Percentiles rank a stretch among this genome's conserved stretches.
Evolutionary conservation across 495 filamentous ascomycete genomes (phyloP).

Genomic region (Xylaria venustula): DNA sequence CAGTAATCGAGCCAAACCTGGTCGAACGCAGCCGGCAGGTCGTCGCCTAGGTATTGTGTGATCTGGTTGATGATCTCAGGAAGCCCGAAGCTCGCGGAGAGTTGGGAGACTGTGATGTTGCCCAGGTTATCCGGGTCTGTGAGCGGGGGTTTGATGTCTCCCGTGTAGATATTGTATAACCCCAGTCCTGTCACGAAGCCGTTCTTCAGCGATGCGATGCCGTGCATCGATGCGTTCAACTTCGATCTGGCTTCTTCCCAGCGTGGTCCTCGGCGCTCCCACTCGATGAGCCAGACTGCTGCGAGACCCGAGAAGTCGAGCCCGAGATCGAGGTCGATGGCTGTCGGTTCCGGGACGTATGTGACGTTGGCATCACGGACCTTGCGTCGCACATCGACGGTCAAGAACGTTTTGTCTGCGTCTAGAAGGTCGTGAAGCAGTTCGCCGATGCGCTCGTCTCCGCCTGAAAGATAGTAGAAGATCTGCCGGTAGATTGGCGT

Average conservation of each 20-base stretch:
- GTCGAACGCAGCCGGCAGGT: constrained; percentile 31
- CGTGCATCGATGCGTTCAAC: constrained; percentile 36
- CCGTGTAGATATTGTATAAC: constrained; percentile 41
- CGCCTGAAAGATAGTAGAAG: constrained; percentile 48
- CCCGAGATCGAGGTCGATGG: constrained; percentile 46
- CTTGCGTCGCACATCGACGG: constrained; percentile 47
- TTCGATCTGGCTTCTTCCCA: constrained; percentile 42
- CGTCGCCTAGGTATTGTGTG: constrained; percentile 32
- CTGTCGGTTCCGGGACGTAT: constrained; percentile 37
- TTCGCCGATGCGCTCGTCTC: constrained; percentile 46
- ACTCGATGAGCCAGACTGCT: constrained; percentile 46
- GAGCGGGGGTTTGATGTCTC: constrained; percentile 38
- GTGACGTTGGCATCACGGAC: constrained; percentile 40
- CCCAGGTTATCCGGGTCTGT: constrained; percentile 42
- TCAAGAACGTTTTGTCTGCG: constrained; percentile 40
- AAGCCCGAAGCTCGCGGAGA: constrained; percentile 47
- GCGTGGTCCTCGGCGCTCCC: constrained; percentile 43
- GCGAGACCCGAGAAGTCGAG: constrained; percentile 51
- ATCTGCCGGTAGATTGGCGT: constrained; percentile 42
- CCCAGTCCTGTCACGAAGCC: constrained; percentile 49
- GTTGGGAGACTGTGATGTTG: constrained; percentile 39
- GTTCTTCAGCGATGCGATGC: constrained; percentile 42
- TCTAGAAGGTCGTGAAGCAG: constrained; percentile 40
- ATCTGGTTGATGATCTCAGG: constrained; percentile 44
- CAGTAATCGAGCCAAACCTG: constrained; percentile 48